Evolutionary conservation across 495 filamentous ascomycete genomes (phyloP), one percentile per base, ranked within the genome.

Genomic region (Lineolata rhizophorae): DNA sequence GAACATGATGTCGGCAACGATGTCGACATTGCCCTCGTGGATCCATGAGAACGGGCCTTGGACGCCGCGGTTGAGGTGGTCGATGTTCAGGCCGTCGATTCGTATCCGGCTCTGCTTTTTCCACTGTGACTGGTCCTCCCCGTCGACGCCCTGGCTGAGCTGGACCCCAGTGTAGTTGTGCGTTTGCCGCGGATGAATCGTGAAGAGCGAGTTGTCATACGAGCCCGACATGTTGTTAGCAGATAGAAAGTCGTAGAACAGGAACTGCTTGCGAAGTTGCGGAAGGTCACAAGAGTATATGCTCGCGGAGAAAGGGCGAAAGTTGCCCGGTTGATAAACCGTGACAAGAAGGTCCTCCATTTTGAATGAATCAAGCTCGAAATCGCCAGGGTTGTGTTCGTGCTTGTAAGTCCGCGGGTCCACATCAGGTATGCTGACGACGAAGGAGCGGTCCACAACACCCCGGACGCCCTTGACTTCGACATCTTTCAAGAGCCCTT

Each of bases 11-110:
- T 97, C 90, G 4, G 90, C 79, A 12, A 94, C 76, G 34, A 97
- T 92, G 47, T 97, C 90, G 24, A 97, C 87, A 32, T 78, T 84
- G 5, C 87, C 87, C 51, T 91, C 77, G 44, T 85, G 72, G 24
- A 97, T 97, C 87, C 87, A 97, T 0, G 80, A 84, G 48, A 97
- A 95, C 0, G 84, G 87, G 0, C 87, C 90, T 39, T 87, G 70
- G 3, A 93, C 76, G 19, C 87, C 85, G 20, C 82, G 74, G 45
- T 97, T 97, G 2, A 97, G 61, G 50, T 97, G 87, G 45, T 94
- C 85, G 34, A 97, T 91, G 44, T 76, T 90, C 3, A 97, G 62
- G 5, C 78, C 82, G 45, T 94, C 87, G 39, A 97, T 87, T 11
- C 87, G 68, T 18, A 92, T 63, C 30, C 87, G 64, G 44, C 70